Evolutionary conservation across 768 basidiomycete species (phyloP), one percentile per base, ranked within the genome.

Genomic region (Thelephora ganbajun): DNA sequence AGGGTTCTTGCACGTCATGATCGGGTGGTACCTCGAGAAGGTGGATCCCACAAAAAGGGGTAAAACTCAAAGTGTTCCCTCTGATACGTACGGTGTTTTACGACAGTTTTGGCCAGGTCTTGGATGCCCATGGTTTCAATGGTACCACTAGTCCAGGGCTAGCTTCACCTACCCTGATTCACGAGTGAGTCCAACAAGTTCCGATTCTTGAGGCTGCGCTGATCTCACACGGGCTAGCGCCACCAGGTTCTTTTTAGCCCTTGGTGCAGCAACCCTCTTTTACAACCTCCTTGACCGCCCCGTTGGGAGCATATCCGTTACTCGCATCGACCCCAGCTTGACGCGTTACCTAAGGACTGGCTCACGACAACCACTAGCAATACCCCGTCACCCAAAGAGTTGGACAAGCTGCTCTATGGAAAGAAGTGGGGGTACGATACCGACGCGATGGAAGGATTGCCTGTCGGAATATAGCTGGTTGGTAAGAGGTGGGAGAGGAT

Each of bases 381-480:
- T 2, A 61, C 59, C 11, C 50, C 50, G 45, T 51, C 67, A 33
- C 48, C 66, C 33, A 57, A 64, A 45, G 52, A 51, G 14, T 33
- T 0, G 39, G 48, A 18, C 34, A 26, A 6, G 35, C 48, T 30
- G 48, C 56, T 6, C 26, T 30, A 30, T 9, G 26, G 26, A 9
- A 9, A 30, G 5, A 57, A 62, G 1, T 67, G 76, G 2, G 70
- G 68, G 14, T 92, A 94, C 53, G 69, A 91, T 53, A 74, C 82
- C 1, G 67, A 71, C 13, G 69, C 65, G 53, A 81, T 80, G 73
- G 64, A 74, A 20, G 90, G 89, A 0, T 72, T 93, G 63, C 91
- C 91, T 0, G 73, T 94, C 1, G 80, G 78, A 6, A 71, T 94
- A 45, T 92, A 96, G 61, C 58, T 96, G 22, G 79, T 84, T 1